A percentile compares a stretch with the other conserved stretches of the same genome.
phyloP scores from a whole-genome alignment of 2,329 filamentous ascomycete genomes.

The Venturia oleaginea region DNA sequence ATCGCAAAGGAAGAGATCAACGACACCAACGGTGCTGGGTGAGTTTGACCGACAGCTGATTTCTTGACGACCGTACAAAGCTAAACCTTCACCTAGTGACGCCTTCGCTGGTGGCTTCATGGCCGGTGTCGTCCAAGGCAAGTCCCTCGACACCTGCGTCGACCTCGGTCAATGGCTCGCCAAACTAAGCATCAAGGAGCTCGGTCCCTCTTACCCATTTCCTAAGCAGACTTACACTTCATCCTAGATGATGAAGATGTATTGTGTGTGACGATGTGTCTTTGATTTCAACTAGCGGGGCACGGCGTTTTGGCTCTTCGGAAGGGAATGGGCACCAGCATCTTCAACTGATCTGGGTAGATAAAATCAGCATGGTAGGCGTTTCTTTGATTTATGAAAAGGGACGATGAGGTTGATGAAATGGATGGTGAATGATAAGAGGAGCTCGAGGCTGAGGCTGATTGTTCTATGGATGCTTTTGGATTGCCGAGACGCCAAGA shows the following conservation, averaged over 20 bases:
- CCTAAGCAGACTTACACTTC: constrained; percentile 31
- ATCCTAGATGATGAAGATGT: background rate
- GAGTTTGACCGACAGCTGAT: constrained; percentile 21
- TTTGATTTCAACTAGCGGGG: constrained; percentile 7
- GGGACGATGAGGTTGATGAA: background rate
- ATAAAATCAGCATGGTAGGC: background rate
- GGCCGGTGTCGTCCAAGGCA: constrained; percentile 79
- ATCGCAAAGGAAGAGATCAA: constrained; percentile 73
- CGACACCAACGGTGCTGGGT: constrained; percentile 90
- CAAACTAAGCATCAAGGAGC: constrained; percentile 83
- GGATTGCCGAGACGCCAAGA: too few relatives aligned
- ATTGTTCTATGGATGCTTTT: too few relatives aligned
- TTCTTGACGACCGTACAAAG: background rate
- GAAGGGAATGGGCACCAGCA: background rate
- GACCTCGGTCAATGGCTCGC: constrained; percentile 97
- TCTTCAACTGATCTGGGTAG: constrained; percentile 6
- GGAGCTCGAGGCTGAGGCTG: background rate
- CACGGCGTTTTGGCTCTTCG: constrained; percentile 1
- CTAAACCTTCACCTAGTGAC: constrained; percentile 49
- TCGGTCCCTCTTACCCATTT: constrained; percentile 73
- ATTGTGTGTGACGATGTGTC: background rate
- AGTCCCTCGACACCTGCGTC: constrained; percentile 66
- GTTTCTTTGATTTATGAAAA: background rate
- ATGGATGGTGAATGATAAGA: background rate
- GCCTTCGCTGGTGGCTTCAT: constrained; percentile 93